Base-by-base conservation (phyloP, 495 filamentous ascomycete genomes). In the Penicillium simplicissimum region DNA sequence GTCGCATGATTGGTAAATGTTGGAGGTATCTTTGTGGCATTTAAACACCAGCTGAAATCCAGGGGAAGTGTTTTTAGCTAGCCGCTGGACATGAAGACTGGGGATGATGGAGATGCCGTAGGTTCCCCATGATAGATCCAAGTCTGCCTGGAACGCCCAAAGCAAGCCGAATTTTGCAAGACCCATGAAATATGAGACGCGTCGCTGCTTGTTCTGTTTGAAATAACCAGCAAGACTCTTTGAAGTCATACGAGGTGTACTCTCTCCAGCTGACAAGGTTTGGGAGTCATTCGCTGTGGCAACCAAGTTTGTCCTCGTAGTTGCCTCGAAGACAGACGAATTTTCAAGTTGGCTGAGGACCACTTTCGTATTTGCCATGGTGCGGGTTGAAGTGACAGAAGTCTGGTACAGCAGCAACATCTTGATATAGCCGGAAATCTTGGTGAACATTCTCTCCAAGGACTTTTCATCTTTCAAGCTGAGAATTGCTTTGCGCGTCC, bases 51-150 rank as follows among this genome's bases (percentile, higher is more conserved):
- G 3, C 17, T 43, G 8, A 17, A 43, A 43, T 11, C 40, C 52
- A 7, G 52, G 33, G 9, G 31, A 55, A 8, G 52, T 55, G 15
- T 55, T 35, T 33, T 55, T 55, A n/a, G 37, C 52, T 8, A 55
- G 35, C 19, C 11, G 31, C 23, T 38, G 52, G 4, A 55, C 19
- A 21, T 35, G 35, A 23, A 55, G 52, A 14, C 52, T 55, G 11
- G 52, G 52, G 31, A 13, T 38, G 52, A 54, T 37, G 4, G 52
- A 54, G 19, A 54, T 23, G 3, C 31, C 52, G 23, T 10, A 55
- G 23, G 25, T 36, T 8, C 35, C 52, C 52, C 52, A 55, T 2
- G 52, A 55, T 10, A 55, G 31, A 35, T 55, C 52, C 34, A 55
- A 25, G 34, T 25, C 17, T 6, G 33, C 52, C 35, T 55, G 31